Base-by-base conservation (phyloP, 2,329 filamentous ascomycete species). In the Camptophora hylomeconis region DNA sequence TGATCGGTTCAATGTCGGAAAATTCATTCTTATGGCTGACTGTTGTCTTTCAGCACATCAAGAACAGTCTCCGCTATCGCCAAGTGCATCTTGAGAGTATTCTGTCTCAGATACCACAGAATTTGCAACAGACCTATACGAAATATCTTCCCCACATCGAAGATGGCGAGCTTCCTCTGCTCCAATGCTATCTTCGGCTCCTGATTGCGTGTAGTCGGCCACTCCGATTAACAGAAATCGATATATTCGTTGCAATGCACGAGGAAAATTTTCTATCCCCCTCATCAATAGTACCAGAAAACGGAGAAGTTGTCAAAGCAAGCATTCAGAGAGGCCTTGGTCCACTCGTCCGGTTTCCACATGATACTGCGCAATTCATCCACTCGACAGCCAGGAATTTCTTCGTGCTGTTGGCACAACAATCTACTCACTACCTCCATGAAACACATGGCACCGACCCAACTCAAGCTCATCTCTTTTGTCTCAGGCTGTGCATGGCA, bases 1-100 rank as follows among this genome's bases (percentile, higher is more conserved):
- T 17, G 17, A 30, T 33, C 18, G 20, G 21, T 15, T 5, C 26
- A 12, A 12, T 32, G n/a, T 16, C 29, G 11, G 33, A 35, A 17
- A 35, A 35, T 20, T 35, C 33, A 9, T 35, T 35, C 33, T 20
- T 35, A 4, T 35, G 33, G 33, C 24, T 35, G 29, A 33, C 20
- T 20, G 26, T 35, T 11, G 33, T 33, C 19, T 25, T 35, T 5
- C 24, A 35, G 16, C 11, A 35, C 18, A 14, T 35, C 17, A 32
- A 35, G 17, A 17, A 28, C 8, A 25, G 33, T 3, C 24, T 35
- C n/a, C 20, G 25, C 23, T 33, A 35, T 20, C 22, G 23, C 19
- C 13, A 32, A 24, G 17, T 20, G 12, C 24, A 33, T 24, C 11
- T 35, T 20, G 19, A 32, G 24, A 24, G 19, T 20, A 23, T 35